Evolutionary conservation across 768 basidiomycete species (phyloP), one percentile per base, ranked within the genome.

Genomic region (Leccinum broughii): DNA sequence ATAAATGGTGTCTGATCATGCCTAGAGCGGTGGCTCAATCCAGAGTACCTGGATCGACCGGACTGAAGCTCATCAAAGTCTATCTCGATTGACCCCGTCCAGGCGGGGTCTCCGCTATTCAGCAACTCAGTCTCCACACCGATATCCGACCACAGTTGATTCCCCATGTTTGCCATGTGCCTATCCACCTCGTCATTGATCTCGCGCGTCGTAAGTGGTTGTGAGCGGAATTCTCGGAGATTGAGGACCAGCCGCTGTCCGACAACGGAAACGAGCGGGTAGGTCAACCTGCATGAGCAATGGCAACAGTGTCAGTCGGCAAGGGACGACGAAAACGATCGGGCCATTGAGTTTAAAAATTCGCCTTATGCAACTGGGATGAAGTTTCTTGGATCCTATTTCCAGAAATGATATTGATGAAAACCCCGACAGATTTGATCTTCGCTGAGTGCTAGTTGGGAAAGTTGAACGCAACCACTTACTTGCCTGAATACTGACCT

Each of bases 181-280:
- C 52, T 34, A 6, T 63, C 54, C 13, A 64, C 56, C 35, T 63
- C 46, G 15, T 54, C 44, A 17, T 62, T 60, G 54, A 64, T 54
- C 14, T 57, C 30, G 13, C 58, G 51, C 11, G 49, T 24, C 35
- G 64, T 63, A 46, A 46, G 56, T 9, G 54, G 51, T 24, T 20
- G 53, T 17, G 35, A 34, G 10, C 35, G 56, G 14, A 66, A 35
- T 2, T 58, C 46, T 3, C 66, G 65, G 2, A 68, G 57, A 51
- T 68, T 68, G 39, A 68, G 59, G 20, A 68, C 60, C 41, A 68
- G 59, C 10, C 67, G 59, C 20, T 68, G 67, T 3, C 67, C 67
- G 7, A 58, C 56, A 35, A 67, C 34, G 2, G 65, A 61, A 46
- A 64, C 49, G 2, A 68, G 20, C 3, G 65, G 66, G 7, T 63